A percentile compares a stretch with the other conserved stretches of the same genome.
Conservation (phyloP, 768 basidiomycete genomes). For the Suillus ampliporus region DNA sequence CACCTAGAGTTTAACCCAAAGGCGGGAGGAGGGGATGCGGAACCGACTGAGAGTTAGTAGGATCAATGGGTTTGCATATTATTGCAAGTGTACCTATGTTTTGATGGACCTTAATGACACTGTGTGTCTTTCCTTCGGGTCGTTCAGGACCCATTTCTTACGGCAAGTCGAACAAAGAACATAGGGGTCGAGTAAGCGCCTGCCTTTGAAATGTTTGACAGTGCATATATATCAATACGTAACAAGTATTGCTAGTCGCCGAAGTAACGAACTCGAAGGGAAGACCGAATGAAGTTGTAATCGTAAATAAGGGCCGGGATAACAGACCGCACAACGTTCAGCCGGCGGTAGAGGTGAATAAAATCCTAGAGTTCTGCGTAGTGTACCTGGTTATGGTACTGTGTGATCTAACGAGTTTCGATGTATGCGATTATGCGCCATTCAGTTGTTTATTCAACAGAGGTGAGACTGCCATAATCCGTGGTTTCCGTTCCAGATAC, state of each 20-base stretch:
- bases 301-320: background rate
- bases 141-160: too few species aligned
- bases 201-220: background rate
- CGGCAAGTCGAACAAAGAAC: too few species aligned
- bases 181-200: background rate
- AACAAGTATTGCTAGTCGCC: background rate
- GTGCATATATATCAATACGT: background rate
- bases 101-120: background rate
- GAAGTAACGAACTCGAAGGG: background rate
- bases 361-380: background rate
- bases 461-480: slow-evolving; percentile 56
- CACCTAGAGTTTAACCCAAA: slow-evolving; percentile 64
- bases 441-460: slow-evolving; percentile 45
- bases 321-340: background rate
- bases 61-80: background rate
- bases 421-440: background rate
- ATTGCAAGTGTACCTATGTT: slow-evolving; percentile 10
- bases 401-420: background rate
- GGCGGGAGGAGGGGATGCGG: slow-evolving; percentile 29
- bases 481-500: slow-evolving; percentile 46
- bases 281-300: background rate
- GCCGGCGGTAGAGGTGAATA: background rate
- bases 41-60: slow-evolving; percentile 22
- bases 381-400: background rate
- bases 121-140: background rate